Evolutionary conservation across 805 yeast genomes (phyloP), one percentile per base, ranked within the genome.

Genomic region (Wickerhamiella siamensis): DNA sequence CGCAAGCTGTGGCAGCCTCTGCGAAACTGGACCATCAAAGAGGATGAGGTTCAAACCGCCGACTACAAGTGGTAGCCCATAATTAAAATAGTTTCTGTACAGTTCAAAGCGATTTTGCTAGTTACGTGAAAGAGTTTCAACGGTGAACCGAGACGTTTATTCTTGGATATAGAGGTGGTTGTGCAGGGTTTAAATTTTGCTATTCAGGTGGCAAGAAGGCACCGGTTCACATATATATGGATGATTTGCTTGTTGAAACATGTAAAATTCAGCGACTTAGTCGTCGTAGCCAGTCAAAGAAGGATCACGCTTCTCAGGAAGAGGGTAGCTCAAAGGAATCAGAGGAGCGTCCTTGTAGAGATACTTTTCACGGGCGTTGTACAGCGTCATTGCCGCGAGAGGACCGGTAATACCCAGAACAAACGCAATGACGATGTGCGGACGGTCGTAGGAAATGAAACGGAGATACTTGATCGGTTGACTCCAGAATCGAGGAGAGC

Each of bases 401-500:
- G 91, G 88, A 4, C 82, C 84, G 39, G 77, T 57, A 33, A 74
- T 56, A 5, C 86, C 93, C 53, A 81, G 66, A 31, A 67, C 66
- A 17, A 74, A 70, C 22, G 84, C 67, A 55, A 69, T 75, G 57
- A 80, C 77, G 48, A 79, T 65, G 61, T 80, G 83, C 33, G 93
- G 93, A 57, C 75, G 74, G 50, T 72, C 73, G 63, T 80, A 79
- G 19, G 87, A 81, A 51, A 76, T 77, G 63, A 74, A 80, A 58
- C 87, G 78, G 38, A 50, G 70, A 43, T 48, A 60, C 52, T 57
- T 43, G 29, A 57, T 24, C 24, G 64, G 64, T 45, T 53, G 56
- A 39, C 51, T 49, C 61, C 60, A 59, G 53, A 59, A 57, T 35
- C 51, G 47, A 34, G 59, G 55, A 31, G 44, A 39, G 31, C 38